Conservation (phyloP, 192 early-diverging fungal genomes). For the Ambispora gerdemannii region DNA sequence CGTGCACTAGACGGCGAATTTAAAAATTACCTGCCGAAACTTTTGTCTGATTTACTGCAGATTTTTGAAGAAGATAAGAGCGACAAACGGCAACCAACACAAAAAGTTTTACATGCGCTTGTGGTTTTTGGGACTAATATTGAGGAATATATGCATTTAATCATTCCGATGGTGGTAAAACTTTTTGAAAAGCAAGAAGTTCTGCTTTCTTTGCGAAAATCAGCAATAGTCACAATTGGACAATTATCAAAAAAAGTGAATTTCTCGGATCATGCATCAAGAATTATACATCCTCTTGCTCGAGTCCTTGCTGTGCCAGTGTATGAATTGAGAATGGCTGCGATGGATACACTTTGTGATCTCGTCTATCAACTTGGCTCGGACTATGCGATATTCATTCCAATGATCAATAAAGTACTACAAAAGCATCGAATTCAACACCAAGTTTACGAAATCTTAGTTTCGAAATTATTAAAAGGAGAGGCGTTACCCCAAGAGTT, state of each 20-base stretch:
- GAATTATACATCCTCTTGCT: conserved; percentile 82
- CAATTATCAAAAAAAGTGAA: conserved; percentile 74
- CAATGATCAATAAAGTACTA: conserved; percentile 80
- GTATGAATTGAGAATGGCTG: conserved; percentile 53
- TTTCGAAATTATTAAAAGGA: conserved; percentile 68
- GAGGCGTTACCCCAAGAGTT: conserved; percentile 72
- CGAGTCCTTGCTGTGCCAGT: conserved; percentile 60
- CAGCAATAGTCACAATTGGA: conserved; percentile 69
- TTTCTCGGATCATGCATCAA: conserved; percentile 79
- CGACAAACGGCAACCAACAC: conserved; percentile 60
- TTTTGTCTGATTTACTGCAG: conserved; percentile 80
- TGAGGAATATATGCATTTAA: conserved; percentile 89
- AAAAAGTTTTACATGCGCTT: conserved; percentile 73
- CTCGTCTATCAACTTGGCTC: conserved; percentile 80
- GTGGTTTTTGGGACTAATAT: conserved; percentile 80
- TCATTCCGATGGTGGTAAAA: conserved; percentile 79
- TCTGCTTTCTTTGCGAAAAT: conserved; percentile 56
- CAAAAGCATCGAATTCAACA: conserved; percentile 63
- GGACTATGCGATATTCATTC: conserved; percentile 86
- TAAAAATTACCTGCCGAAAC: conserved; percentile 73
- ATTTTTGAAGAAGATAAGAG: conserved; percentile 79
- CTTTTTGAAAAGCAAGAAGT: conserved; percentile 73
- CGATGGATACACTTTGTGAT: conserved; percentile 80
- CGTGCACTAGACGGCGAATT: conserved; percentile 85
- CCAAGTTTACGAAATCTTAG: conserved; percentile 70